These are phyloP conservation scores for Begonia masoniana DNA, from an alignment of 306 rosid genomes.

Conservation along the genomic window DNA sequence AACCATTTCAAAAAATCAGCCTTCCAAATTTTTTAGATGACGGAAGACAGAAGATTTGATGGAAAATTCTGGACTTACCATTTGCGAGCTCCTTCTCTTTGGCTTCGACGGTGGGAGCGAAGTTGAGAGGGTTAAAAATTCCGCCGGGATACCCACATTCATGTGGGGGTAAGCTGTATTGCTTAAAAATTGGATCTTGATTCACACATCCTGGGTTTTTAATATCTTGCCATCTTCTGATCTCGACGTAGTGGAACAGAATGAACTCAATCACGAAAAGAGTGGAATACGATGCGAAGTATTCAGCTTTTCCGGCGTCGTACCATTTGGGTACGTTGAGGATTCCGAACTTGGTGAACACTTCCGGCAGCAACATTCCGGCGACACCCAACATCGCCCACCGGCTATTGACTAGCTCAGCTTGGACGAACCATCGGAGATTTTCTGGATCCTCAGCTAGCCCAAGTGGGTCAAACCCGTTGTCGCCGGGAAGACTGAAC, in stretches of 20 bases:
- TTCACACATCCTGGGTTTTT: constrained; percentile 96
- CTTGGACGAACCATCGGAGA: constrained; percentile 76
- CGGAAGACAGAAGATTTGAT: no score
- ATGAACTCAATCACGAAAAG: constrained; percentile 97
- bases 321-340: constrained; percentile 76
- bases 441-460: constrained; percentile 98
- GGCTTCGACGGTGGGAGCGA: constrained; percentile 83
- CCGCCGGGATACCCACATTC: constrained; percentile 91
- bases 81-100: constrained; percentile 95
- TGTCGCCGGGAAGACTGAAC: constrained; percentile 88
- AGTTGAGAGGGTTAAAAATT: constrained; percentile 85
- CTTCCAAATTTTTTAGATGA: no score
- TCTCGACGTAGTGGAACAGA: constrained; percentile 89
- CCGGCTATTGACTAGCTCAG: constrained; percentile 80
- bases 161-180: constrained; percentile 70
- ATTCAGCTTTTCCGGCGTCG: constrained; percentile 81
- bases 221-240: constrained; percentile 97
- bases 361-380: constrained; percentile 93
- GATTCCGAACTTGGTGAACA: constrained; percentile 67
- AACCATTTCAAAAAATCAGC: no score
- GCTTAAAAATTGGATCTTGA: constrained; percentile 99
- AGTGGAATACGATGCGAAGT: constrained; percentile 91
- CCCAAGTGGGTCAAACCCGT: constrained; percentile 88
- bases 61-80: constrained; percentile 23
- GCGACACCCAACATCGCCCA: constrained; percentile 99